These are phyloP conservation scores for Taxawa tesnikishii DNA, from an alignment of 2,329 filamentous ascomycete species.

Conservation along the genomic window DNA sequence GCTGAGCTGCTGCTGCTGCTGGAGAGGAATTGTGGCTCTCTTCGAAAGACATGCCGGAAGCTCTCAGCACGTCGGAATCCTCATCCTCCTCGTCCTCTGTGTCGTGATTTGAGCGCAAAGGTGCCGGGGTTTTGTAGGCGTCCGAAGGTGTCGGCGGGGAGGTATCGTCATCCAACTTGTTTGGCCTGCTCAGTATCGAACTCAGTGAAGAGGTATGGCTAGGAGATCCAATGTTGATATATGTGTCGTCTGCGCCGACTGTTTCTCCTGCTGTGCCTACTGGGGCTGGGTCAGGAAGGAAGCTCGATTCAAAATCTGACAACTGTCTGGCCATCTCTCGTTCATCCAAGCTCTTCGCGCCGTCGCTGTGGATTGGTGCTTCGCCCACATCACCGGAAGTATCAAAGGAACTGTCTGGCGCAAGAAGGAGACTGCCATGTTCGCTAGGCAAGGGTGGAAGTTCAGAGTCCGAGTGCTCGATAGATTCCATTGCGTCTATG, in stretches of 20 bases:
- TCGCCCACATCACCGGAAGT: conserved; percentile 15
- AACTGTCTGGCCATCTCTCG: conserved; percentile 46
- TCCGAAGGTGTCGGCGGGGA: conserved; percentile 24
- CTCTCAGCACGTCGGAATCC: conserved; percentile 11
- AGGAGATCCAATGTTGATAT: conserved; percentile 19
- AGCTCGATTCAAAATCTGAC: conserved; percentile 52
- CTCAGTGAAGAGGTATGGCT: conserved; percentile 2
- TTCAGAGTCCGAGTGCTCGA: too few relatives aligned
- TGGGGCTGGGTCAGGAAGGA: conserved; percentile 36
- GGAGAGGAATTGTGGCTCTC: conserved; percentile 26
- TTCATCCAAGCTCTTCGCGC: conserved; percentile 36
- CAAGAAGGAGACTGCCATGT: conserved; percentile 23
- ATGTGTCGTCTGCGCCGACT: conserved; percentile 32
- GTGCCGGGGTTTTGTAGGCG: conserved; percentile 29
- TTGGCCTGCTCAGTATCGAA: neutral
- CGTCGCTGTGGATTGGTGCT: conserved; percentile 21
- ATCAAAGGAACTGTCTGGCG: conserved; percentile 7
- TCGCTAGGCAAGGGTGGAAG: conserved; percentile 27
- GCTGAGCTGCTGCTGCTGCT: conserved; percentile 27
- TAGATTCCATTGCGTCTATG: too few relatives aligned
- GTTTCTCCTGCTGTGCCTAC: conserved; percentile 22
- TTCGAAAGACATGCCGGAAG: conserved; percentile 5
- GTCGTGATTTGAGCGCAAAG: conserved; percentile 15
- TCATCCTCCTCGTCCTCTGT: conserved; percentile 11
- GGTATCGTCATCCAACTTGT: conserved; percentile 5